phyloP scores from a whole-genome alignment of 495 filamentous ascomycete genomes.

The Elaphomyces granulatus region DNA sequence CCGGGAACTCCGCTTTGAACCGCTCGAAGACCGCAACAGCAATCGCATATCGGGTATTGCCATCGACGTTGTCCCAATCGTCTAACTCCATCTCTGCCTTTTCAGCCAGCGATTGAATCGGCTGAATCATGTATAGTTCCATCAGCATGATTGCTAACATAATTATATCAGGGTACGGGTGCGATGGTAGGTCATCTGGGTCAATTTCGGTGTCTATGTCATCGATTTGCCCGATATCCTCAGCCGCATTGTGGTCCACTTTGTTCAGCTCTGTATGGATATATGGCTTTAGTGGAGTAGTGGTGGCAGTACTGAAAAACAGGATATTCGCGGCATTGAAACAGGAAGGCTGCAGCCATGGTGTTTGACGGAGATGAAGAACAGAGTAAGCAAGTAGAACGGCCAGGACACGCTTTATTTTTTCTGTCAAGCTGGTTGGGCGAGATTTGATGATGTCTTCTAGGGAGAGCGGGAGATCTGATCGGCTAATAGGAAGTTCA shows the following conservation, averaged over 20 bases:
- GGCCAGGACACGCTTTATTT: not conserved
- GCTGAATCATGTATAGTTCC: conserved; percentile 1
- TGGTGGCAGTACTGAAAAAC: not conserved
- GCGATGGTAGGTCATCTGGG: conserved; percentile 1
- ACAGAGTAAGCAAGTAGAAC: not conserved
- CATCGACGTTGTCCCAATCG: not conserved
- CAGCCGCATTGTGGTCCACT: not conserved
- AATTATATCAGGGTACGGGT: not conserved
- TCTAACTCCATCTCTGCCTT: not conserved
- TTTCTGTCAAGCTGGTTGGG: not conserved
- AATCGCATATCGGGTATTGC: not conserved
- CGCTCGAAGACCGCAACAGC: not conserved
- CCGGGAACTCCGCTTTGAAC: not conserved
- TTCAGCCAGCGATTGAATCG: not conserved
- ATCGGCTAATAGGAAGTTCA: not conserved
- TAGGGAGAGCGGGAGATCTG: not conserved
- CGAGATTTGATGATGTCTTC: conserved; percentile 1
- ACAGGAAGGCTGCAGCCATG: not conserved
- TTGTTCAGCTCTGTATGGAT: not conserved
- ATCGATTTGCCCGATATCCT: not conserved
- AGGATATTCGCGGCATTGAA: conserved; percentile 1
- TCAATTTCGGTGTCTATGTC: not conserved
- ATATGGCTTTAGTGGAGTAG: conserved; percentile 1
- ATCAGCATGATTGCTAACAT: conserved; percentile 1
- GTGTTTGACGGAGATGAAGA: not conserved